These are phyloP conservation scores for Silene coronaria DNA, from an alignment of 179 eudicot species.

Conservation along the genomic window DNA sequence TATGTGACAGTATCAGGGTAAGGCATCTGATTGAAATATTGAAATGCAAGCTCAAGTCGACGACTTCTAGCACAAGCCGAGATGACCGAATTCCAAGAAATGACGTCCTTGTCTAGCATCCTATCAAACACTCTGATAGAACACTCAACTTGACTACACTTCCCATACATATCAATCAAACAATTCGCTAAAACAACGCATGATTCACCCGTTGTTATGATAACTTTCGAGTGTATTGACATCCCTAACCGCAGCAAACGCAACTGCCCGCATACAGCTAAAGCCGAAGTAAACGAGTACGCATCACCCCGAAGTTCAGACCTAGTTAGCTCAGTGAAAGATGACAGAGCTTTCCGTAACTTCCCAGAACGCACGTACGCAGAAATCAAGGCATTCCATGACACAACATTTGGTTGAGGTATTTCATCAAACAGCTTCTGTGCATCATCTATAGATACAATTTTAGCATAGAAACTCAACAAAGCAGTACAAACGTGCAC, in stretches of 20 bases:
- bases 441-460: constrained; percentile 40
- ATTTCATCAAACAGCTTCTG: constrained; percentile 64
- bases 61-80: constrained; percentile 62
- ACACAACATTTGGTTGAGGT: constrained; percentile 50
- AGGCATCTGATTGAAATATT: constrained; percentile 53
- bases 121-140: constrained; percentile 38
- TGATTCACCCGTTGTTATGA: constrained; percentile 26
- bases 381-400: constrained; percentile 72
- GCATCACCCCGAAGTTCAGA: constrained; percentile 49
- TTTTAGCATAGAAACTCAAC: constrained; percentile 47
- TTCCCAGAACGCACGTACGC: constrained; percentile 64
- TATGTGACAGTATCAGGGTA: constrained; percentile 60
- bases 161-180: constrained; percentile 84
- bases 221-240: constrained; percentile 53
- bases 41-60: constrained; percentile 47
- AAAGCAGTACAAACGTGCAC: constrained; percentile 44
- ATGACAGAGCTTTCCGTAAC: constrained; percentile 38
- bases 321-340: constrained; percentile 46
- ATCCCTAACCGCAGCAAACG: constrained; percentile 40
- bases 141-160: constrained; percentile 42
- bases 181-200: constrained; percentile 52
- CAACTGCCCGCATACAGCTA: constrained; percentile 65
- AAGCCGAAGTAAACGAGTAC: constrained; percentile 52
- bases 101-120: constrained; percentile 41
- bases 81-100: constrained; percentile 75